Evolutionary conservation across 164 flowering plant species (phyloP), one percentile per base, ranked within the genome.

Genomic region (Cinnamomum chago): DNA sequence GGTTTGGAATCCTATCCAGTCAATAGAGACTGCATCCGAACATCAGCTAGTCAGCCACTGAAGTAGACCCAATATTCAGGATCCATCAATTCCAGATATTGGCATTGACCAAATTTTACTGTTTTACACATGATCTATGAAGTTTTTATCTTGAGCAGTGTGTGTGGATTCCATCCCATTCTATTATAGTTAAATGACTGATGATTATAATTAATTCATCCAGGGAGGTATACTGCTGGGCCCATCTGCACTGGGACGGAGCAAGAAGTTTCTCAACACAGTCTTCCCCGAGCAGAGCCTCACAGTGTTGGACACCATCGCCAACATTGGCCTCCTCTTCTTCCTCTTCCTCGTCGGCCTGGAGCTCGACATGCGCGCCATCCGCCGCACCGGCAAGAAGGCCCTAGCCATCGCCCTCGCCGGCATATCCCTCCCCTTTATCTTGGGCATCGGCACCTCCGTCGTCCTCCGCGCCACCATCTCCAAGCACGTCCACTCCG

Each of bases 161-260:
- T 28, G 30, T 28, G 30, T 28, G 30, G 30, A 30, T 30, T 30
- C 33, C 5, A 30, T 30, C 0, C 33, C 5, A 30, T 30, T 30
- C 33, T 4, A 30, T 30, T 30, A 30, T 7, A 35, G 47, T 35
- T 35, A 7, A 35, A 6, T 35, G 47, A 7, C 47, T 6, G 47
- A 40, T 4, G 47, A 2, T 40, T 5, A 40, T 40, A 11, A 40
- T 40, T 40, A 12, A 10, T 52, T 2, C 14, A 33, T 64, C 70
- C 74, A 81, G 83, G 83, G 83, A 3, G 84, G 84, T 50, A 79
- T 81, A 18, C 66, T 81, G 27, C 72, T 81, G 22, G 84, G 84
- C 5, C 84, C 84, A 18, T 81, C 84, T 1, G 81, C 76, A 5
- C 7, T 79, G 12, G 84, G 84, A 1, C 77, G 81, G 17, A 81